Base-by-base conservation (phyloP, 2,329 filamentous ascomycete species). In the Graphiopsis chlorocephala region DNA sequence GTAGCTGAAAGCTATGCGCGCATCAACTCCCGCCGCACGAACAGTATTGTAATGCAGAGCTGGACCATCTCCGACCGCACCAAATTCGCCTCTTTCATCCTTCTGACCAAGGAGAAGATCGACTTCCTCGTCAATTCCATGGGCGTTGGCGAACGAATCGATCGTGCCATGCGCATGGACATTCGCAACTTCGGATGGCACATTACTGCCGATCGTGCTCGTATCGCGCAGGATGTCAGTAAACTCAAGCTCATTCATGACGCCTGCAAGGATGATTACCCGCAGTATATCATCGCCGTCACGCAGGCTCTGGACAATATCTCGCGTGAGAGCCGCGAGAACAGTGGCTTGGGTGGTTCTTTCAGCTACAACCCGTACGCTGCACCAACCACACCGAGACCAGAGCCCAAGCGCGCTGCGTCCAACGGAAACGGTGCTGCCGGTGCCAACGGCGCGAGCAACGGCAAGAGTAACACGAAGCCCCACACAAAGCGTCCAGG, bases 111-210 rank as follows among this genome's bases (percentile, higher is more conserved):
- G 60, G 74, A 75, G 47, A 78, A 81, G 64, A 77, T 82, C 5
- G 79, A 82, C 63, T 74, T 72, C n/a, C 71, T 83, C 52, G 78
- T 83, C 47, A 70, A 75, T 12, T 69, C 81, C 35, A 72, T 81
- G 68, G 78, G 74, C 47, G 77, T 80, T 26, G 78, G 80, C 67
- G 77, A 81, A 56, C 73, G 77, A 47, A 77, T 82, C 1, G 79
- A 82, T 67, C 71, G 78, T 14, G 80, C 76, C 14, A 78, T 79
- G 70, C 73, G 76, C 38, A 77, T 78, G 66, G 80, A 82, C 60
- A 81, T 82, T 64, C 76, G 76, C 42, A 75, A 77, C 14, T 78
- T 82, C 71, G 80, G 79, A n/a, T 82, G 80, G 80, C 80, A 82
- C 68, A 74, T 81, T 2, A 66, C 72, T 14, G 72, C 72, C 20